Base-by-base conservation (phyloP, 441 rosid genomes). In the Dalechampia spathulata region DNA sequence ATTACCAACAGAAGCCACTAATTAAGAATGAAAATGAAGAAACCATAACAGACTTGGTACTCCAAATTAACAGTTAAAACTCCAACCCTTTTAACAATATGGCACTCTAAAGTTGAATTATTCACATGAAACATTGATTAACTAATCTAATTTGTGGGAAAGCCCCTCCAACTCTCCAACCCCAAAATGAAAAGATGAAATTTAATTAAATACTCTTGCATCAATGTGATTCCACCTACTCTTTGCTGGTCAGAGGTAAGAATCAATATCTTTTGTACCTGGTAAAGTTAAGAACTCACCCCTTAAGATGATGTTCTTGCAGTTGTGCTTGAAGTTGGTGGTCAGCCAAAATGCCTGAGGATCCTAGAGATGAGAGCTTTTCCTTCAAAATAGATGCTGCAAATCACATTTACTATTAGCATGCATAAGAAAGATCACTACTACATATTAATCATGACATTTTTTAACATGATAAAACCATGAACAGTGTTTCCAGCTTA, bases 291-390 rank as follows among this genome's bases (percentile, higher is more conserved):
- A 48, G 41, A 40, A 59, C 76, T 53, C 40, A 67, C 76, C 76
- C 76, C 81, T 86, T 94, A 68, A 80, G 69, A 67, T 82, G 75
- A 66, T 90, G 84, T 77, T 94, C 98, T 58, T 88, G 97, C 70
- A 94, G 73, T 70, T 84, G 82, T 56, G 99, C 83, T 73, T 94
- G 98, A 72, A 94, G 98, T 75, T 94, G 99, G 77, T 94, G 96
- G 57, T 94, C 99, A 28, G 99, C 99, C 67, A 94, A 75, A 75
- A 90, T 82, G 71, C 99, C 99, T 37, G 98, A 94, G 42, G 98
- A 79, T 42, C 97, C 98, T 84, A 94, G 75, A 32, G 85, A 78
- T 61, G 93, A 73, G 51, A 94, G 99, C 67, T 86, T 94, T 72
- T 90, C 97, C 86, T 90, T 94, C 64, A 94, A 73, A 63, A 86